Percentiles rank a stretch among this genome's conserved stretches.
Evolutionary conservation across 2,329 filamentous ascomycete genomes (phyloP).

Genomic region (Apiospora hydei): DNA sequence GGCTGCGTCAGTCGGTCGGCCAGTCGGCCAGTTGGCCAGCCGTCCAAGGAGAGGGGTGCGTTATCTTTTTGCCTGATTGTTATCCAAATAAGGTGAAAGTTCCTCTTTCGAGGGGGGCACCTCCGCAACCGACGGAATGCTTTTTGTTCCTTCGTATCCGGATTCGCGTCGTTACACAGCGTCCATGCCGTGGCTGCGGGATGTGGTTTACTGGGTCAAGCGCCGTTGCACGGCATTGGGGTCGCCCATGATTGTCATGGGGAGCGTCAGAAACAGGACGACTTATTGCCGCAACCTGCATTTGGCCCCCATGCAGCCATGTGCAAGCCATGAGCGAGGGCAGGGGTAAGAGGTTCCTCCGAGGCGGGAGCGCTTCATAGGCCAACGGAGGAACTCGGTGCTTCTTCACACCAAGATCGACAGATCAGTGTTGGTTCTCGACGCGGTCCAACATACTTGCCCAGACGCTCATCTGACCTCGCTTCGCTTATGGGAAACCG

Average conservation of each 20-base stretch:
- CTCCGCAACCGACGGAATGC: neutral
- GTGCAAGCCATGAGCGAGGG: neutral
- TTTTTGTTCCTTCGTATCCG: neutral
- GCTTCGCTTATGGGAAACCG: neutral
- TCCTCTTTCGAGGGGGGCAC: too few relatives aligned
- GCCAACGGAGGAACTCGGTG: neutral
- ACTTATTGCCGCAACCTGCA: slow-evolving; percentile 5
- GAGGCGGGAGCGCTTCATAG: neutral
- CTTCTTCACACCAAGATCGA: neutral
- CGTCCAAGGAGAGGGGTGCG: neutral
- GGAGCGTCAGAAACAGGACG: neutral
- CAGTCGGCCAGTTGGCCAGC: neutral
- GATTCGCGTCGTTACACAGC: neutral
- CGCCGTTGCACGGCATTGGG: neutral
- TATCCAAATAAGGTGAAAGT: neutral
- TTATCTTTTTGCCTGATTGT: neutral
- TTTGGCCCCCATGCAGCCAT: slow-evolving; percentile 21
- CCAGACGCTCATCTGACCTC: neutral
- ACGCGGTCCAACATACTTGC: neutral
- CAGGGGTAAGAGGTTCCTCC: neutral
- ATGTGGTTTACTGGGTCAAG: neutral
- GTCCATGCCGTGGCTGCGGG: neutral
- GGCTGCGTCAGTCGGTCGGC: neutral
- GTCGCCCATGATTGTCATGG: neutral
- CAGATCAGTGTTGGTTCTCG: neutral